Conservation (phyloP, 805 yeast species). For the Tetrapisispora iriomotensis region DNA sequence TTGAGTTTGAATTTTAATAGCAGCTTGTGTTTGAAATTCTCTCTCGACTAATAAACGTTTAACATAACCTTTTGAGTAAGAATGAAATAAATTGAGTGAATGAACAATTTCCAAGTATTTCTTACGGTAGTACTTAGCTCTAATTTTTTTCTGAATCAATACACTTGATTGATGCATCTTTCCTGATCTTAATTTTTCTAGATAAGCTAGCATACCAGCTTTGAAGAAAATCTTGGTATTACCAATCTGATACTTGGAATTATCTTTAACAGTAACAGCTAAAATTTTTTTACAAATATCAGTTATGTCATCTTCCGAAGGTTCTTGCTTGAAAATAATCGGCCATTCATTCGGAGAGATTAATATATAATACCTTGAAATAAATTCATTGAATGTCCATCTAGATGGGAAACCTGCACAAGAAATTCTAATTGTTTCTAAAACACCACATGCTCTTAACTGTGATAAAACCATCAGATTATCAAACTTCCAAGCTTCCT, state of each 20-base stretch:
- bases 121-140: constrained; percentile 53
- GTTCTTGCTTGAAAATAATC: constrained; percentile 39
- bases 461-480: constrained; percentile 92
- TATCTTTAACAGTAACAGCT: constrained; percentile 51
- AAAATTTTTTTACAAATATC: constrained; percentile 63
- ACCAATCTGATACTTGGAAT: constrained; percentile 75
- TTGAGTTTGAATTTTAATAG: constrained; percentile 59
- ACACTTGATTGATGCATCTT: constrained; percentile 72
- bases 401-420: constrained; percentile 98
- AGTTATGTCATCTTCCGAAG: constrained; percentile 47
- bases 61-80: constrained; percentile 52
- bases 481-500: constrained; percentile 92
- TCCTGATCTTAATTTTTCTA: constrained; percentile 77
- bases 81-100: constrained; percentile 50
- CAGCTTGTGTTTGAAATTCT: constrained; percentile 52
- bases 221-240: constrained; percentile 89
- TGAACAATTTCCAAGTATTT: constrained; percentile 44
- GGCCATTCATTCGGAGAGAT: constrained; percentile 65
- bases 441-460: constrained; percentile 95
- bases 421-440: constrained; percentile 91
- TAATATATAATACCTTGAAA: constrained; percentile 75
- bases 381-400: constrained; percentile 92
- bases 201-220: constrained; percentile 89
- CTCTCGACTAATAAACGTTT: constrained; percentile 45
- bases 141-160: constrained; percentile 74